These are phyloP conservation scores for Catenaria anguillulae DNA, from an alignment of 371 early-diverging fungal genomes.

Conservation along the genomic window DNA sequence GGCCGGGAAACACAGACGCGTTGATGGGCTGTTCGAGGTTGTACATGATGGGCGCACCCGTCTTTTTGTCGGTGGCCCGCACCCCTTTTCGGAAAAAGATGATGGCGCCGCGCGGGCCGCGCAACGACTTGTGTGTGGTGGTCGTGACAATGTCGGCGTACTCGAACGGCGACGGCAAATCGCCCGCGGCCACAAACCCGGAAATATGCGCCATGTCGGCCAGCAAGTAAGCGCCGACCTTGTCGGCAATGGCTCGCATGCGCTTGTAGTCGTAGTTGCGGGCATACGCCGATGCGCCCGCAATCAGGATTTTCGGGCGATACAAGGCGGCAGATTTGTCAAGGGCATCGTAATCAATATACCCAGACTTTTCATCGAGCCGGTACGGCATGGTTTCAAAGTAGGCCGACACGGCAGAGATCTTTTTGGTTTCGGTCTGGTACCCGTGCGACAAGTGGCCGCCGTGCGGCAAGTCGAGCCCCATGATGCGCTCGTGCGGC, in stretches of 20 bases:
- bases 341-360: conserved; percentile 89
- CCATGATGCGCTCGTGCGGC: conserved; percentile 98
- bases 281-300: conserved; percentile 96
- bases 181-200: conserved; percentile 74
- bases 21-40: conserved; percentile 89
- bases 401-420: conserved; percentile 91
- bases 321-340: conserved; percentile 70
- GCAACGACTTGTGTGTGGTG: conserved; percentile 97
- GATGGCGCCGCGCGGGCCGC: conserved; percentile 98
- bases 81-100: conserved; percentile 95
- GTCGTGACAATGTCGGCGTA: conserved; percentile 97
- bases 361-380: conserved; percentile 72
- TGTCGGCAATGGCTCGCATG: conserved; percentile 78
- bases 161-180: conserved; percentile 81
- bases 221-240: conserved; percentile 82
- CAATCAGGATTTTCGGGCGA: conserved; percentile 94
- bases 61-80: conserved; percentile 65
- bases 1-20: conserved; percentile 95
- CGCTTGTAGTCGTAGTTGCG: conserved; percentile 91
- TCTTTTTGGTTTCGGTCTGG: conserved; percentile 94
- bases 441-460: conserved; percentile 99
- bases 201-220: conserved; percentile 98
- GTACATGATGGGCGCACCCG: conserved; percentile 59
- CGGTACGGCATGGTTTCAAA: conserved; percentile 98
- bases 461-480: conserved; percentile 95